Evolutionary conservation across 1,284 basidiomycete genomes (phyloP), one percentile per base, ranked within the genome.

Genomic region (Erythrobasidium hasegawianum): DNA sequence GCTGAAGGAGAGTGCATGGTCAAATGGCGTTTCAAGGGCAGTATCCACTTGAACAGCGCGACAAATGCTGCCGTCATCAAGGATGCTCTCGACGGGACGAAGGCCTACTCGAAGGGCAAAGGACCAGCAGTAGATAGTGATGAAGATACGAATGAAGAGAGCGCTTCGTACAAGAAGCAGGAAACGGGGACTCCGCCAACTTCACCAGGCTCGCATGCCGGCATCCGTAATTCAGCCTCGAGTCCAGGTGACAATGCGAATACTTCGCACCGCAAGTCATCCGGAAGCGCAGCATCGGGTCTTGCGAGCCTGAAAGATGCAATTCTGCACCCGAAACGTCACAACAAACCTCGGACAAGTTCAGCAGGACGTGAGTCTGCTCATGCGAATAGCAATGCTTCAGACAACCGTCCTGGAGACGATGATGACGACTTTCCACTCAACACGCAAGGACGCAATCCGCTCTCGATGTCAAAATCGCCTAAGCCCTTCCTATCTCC

Each of bases 1-100:
- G 53, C 64, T 14, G 56, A 55, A 29, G 68, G 68, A 24, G 54
- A 56, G 8, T 69, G 57, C 38, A 27, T 39, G 14, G 24, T 69
- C 52, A 69, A 69, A 59, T 69, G 68, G 68, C 38, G 47, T 2
- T 69, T 69, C 39, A 33, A 65, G 33, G 38, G 41, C 24, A 52
- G 55, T 2, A 29, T 65, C 22, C 55, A 40, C 45, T 22, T 65
- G 18, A 65, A 65, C 27, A 39, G 26, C 20, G 55, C 47, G 11
- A 58, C 53, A 41, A 65, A 65, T 29, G 56, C 45, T 8, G 55
- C 49, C 27, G 56, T 65, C 29, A 47, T 65, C 54, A 47, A 54
- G 29, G 39, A 57, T 33, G 61, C 61, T 16, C 43, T 64, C 24
- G 50, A 64, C 27, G 54, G 33, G 22, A 56, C 39, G 16, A 57